Conservation (phyloP, 257 asterid genomes). For the Voacanga thouarsii region DNA sequence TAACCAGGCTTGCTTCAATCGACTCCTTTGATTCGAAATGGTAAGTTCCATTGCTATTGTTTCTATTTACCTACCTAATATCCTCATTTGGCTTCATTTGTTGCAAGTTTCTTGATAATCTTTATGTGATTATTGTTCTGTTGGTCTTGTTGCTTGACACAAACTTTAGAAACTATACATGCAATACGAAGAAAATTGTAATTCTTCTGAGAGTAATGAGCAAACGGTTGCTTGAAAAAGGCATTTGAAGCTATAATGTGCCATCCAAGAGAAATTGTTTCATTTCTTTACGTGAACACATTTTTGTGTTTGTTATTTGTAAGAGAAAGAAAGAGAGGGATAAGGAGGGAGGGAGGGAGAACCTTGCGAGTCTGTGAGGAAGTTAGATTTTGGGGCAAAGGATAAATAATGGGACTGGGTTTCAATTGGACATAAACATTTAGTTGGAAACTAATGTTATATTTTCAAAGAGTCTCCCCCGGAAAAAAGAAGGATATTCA, state of each 20-base stretch:
- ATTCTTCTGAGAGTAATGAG: neutral
- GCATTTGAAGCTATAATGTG: neutral
- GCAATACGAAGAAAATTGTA: neutral
- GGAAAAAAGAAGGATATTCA: too few relatives aligned
- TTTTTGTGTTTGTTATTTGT: neutral
- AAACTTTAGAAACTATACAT: neutral
- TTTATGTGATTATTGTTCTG: neutral
- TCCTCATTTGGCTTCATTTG: neutral
- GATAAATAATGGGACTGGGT: neutral
- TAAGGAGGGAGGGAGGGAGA: neutral
- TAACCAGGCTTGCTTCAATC: slow-evolving; percentile 94
- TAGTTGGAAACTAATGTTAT: too few relatives aligned
- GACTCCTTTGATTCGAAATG: slow-evolving; percentile 98
- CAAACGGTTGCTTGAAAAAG: neutral
- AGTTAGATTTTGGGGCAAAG: neutral
- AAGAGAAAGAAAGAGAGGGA: neutral
- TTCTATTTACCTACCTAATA: neutral
- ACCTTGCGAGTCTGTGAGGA: too few relatives aligned
- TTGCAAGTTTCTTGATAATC: neutral
- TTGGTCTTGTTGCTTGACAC: neutral
- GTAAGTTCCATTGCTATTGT: slow-evolving; percentile 29
- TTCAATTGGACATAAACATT: neutral
- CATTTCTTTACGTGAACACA: neutral
- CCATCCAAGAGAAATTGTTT: neutral
- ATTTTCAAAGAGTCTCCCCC: too few relatives aligned